A percentile compares a stretch with the other conserved stretches of the same genome.
phyloP scores from a whole-genome alignment of 2,329 filamentous ascomycete species.

The Nemania sp. region DNA sequence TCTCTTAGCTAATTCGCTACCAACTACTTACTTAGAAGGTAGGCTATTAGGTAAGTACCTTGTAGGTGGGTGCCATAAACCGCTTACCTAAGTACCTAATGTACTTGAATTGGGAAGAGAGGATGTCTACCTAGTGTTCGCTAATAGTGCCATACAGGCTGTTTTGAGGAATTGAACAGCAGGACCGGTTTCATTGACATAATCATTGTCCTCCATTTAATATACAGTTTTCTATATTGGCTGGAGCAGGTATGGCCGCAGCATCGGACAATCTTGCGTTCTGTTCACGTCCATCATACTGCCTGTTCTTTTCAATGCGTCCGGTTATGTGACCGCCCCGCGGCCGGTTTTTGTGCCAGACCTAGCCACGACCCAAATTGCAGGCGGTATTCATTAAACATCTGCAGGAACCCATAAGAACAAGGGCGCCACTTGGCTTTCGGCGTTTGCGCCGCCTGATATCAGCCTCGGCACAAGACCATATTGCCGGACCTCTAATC shows the following conservation, averaged over 20 bases:
- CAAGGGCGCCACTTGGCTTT: constrained; percentile 14
- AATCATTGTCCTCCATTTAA: neutral
- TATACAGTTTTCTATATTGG: neutral
- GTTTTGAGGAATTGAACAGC: too few species aligned
- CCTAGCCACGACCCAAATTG: constrained; percentile 16
- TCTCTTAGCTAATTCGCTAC: neutral
- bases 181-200: neutral
- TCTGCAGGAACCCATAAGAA: constrained; percentile 36
- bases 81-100: too few species aligned
- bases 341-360: constrained; percentile 22
- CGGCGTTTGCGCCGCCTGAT: constrained; percentile 1
- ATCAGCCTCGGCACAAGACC: constrained; percentile 18
- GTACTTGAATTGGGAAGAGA: too few species aligned
- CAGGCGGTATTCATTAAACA: constrained; percentile 16
- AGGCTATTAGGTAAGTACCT: too few species aligned
- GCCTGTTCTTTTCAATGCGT: constrained; percentile 23
- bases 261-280: neutral
- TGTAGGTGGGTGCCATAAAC: too few species aligned
- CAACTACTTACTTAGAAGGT: neutral
- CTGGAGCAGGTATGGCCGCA: neutral
- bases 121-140: neutral
- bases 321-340: constrained; percentile 26
- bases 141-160: neutral
- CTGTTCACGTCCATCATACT: neutral
- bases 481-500: neutral